Percentiles rank a stretch among this genome's conserved stretches.
Evolutionary conservation across 345 rosid species (phyloP).

Genomic region (Syzygium aqueum): DNA sequence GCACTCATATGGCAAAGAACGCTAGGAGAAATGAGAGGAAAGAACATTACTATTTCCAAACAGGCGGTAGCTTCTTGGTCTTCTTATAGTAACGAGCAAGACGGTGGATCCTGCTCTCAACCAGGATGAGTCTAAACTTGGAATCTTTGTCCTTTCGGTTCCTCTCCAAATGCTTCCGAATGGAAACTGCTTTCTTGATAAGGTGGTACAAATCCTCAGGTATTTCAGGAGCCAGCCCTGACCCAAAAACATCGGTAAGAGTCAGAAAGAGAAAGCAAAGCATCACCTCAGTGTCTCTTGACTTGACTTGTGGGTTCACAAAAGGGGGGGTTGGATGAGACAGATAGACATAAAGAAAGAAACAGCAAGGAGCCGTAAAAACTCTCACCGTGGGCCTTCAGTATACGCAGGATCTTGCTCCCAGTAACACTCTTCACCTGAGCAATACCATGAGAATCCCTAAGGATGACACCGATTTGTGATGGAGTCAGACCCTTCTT

Average conservation of each 20-base stretch:
- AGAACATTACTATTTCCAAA: constrained; percentile 75
- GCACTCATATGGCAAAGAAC: neutral
- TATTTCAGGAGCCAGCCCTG: constrained; percentile 86
- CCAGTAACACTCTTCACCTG: constrained; percentile 65
- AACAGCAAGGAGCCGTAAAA: neutral
- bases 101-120: constrained; percentile 88
- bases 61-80: constrained; percentile 91
- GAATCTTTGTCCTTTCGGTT: constrained; percentile 96
- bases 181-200: constrained; percentile 92
- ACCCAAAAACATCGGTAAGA: neutral
- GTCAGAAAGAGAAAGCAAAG: neutral
- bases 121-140: constrained; percentile 81
- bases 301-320: neutral
- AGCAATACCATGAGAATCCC: constrained; percentile 66
- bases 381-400: constrained; percentile 42
- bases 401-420: constrained; percentile 52
- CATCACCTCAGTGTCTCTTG: neutral
- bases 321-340: rapidly evolving
- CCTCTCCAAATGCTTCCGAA: constrained; percentile 93
- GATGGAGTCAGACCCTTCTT: constrained; percentile 74
- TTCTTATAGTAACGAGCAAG: constrained; percentile 96
- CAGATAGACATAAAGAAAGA: neutral
- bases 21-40: neutral
- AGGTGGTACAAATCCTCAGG: constrained; percentile 88
- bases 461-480: constrained; percentile 65